These are phyloP conservation scores for Lasiodiplodia citricola DNA, from an alignment of 2,329 filamentous ascomycete genomes.

Conservation along the genomic window DNA sequence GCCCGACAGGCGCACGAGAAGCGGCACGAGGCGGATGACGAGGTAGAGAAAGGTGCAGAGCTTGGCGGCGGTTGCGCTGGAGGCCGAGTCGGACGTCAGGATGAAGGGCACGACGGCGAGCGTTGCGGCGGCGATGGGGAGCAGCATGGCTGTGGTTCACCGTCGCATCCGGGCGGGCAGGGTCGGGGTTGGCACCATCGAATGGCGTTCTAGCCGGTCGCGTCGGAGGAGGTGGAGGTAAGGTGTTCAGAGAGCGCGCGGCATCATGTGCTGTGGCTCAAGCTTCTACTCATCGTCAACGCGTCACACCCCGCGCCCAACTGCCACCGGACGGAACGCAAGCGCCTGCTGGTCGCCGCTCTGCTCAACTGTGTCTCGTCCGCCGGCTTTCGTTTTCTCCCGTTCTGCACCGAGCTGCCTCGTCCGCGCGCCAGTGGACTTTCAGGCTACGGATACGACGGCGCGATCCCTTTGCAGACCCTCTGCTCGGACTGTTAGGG, in stretches of 20 bases:
- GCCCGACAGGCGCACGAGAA: slow-evolving; percentile 36
- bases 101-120: slow-evolving; percentile 36
- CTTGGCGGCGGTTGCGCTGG: slow-evolving; percentile 16
- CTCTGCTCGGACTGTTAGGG: background rate
- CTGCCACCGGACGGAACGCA: background rate
- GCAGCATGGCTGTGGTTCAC: slow-evolving; percentile 29
- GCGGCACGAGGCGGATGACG: slow-evolving; percentile 35
- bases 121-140: slow-evolving; percentile 25
- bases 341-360: background rate
- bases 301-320: background rate
- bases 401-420: background rate
- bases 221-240: slow-evolving; percentile 2
- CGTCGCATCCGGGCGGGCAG: slow-evolving; percentile 18
- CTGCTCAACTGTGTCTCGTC: background rate
- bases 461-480: background rate
- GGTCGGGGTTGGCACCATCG: slow-evolving; percentile 17
- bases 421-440: too few relatives aligned
- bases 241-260: slow-evolving; percentile 23
- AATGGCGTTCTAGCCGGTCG: background rate
- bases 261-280: slow-evolving; percentile 27
- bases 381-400: background rate
- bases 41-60: slow-evolving; percentile 29
- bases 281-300: slow-evolving; percentile 15
- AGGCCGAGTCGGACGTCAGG: slow-evolving; percentile 27
- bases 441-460: background rate